Conservation (phyloP, 208 protist genomes). For the Herpetomonas samuelpessoai region DNA sequence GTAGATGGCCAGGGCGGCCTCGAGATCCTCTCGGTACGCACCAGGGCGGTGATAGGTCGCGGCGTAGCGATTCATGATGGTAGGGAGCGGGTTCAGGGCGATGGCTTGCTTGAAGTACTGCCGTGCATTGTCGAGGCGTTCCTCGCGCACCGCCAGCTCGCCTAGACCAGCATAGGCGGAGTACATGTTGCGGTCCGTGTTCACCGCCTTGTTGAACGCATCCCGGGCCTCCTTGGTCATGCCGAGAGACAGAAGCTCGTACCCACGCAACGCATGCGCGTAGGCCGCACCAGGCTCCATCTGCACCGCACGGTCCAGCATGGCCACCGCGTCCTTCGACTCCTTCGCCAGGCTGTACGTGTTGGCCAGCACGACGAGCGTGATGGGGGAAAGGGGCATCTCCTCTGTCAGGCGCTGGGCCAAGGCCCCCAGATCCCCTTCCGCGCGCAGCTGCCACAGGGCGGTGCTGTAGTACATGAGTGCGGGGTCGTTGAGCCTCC, state of each 20-base stretch:
- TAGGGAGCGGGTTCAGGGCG: constrained; percentile 74
- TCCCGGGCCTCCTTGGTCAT: constrained; percentile 89
- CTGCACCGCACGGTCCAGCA: constrained; percentile 93
- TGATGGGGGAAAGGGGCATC: constrained; percentile 80
- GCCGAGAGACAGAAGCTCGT: constrained; percentile 94
- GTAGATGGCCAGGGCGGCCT: constrained; percentile 73
- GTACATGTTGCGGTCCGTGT: constrained; percentile 91
- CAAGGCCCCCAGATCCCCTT: constrained; percentile 75
- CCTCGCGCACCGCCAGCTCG: constrained; percentile 89
- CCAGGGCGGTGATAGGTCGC: constrained; percentile 60
- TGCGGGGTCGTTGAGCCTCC: constrained; percentile 45
- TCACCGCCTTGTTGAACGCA: constrained; percentile 91
- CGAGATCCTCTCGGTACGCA: constrained; percentile 38
- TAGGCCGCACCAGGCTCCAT: constrained; percentile 88
- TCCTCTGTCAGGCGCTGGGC: constrained; percentile 90
- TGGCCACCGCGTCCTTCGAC: constrained; percentile 91
- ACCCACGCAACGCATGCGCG: constrained; percentile 92
- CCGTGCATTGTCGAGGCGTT: constrained; percentile 86
- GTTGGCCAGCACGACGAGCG: constrained; percentile 93
- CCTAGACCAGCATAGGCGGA: constrained; percentile 97
- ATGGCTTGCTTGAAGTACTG: constrained; percentile 91
- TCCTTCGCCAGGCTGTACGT: constrained; percentile 94
- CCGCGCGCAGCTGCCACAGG: constrained; percentile 94
- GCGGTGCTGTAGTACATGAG: constrained; percentile 95
- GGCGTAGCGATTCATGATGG: constrained; percentile 74